Evolutionary conservation across 139 green algal species (phyloP).

Genomic region (Choricystis sp.): DNA sequence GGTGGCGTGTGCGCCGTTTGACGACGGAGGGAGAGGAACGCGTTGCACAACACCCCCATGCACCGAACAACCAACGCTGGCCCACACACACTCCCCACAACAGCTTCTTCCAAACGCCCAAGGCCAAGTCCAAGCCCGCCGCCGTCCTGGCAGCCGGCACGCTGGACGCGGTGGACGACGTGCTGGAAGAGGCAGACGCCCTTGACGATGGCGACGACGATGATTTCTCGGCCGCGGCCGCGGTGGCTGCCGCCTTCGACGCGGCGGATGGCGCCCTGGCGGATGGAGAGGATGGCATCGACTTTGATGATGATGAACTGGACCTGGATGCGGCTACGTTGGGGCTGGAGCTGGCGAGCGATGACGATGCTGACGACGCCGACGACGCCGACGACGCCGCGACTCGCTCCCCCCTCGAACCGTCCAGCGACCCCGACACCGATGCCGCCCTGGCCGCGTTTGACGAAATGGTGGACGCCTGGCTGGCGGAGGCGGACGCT

Average conservation of each 20-base stretch:
- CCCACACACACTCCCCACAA: background rate
- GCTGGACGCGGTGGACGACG: constrained; percentile 1
- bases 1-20: background rate
- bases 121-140: background rate
- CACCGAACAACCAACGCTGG: constrained; percentile 1
- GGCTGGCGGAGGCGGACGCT: constrained; percentile 8
- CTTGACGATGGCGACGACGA: background rate
- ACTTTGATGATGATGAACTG: background rate
- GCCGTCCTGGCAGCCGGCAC: background rate
- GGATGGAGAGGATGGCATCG: background rate
- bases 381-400: background rate
- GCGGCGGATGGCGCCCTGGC: background rate
- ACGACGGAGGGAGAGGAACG: too few relatives aligned
- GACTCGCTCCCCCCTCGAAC: background rate
- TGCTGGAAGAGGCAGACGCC: background rate
- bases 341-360: background rate
- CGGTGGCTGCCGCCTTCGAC: background rate
- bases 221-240: background rate
- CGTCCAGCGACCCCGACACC: background rate
- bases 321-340: background rate
- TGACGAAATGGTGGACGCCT: constrained; percentile 12
- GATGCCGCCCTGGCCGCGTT: constrained; percentile 8
- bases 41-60: background rate
- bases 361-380: background rate
- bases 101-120: constrained; percentile 42